Percentiles rank a stretch among this genome's conserved stretches.
Conservation (phyloP, 2,329 filamentous ascomycete species). For the Aspergillus quadricinctus region DNA sequence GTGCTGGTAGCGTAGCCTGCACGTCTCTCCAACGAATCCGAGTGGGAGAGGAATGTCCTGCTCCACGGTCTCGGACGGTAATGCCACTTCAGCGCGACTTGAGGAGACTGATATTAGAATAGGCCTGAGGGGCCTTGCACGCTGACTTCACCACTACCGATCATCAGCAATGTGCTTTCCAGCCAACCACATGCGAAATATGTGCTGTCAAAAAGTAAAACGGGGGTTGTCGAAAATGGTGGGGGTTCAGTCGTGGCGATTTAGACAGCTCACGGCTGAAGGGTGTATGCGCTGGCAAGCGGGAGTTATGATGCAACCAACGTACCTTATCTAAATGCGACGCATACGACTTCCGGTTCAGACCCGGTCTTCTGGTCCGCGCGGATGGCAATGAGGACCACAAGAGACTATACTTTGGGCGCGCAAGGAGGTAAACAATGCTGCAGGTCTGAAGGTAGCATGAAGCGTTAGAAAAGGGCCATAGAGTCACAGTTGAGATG, state of each 20-base stretch:
- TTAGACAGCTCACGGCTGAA: conserved; percentile 25
- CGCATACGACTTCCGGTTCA: conserved; percentile 23
- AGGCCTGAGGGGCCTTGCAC: conserved; percentile 18
- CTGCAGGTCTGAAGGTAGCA: conserved; percentile 8
- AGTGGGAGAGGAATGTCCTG: conserved; percentile 11
- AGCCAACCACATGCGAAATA: conserved; percentile 16
- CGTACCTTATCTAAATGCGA: conserved; percentile 35
- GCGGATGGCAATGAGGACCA: conserved; percentile 8
- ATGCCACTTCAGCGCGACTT: conserved; percentile 11
- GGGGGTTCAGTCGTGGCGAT: conserved; percentile 23
- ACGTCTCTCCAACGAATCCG: conserved; percentile 8
- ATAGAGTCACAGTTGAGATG: conserved; percentile 2
- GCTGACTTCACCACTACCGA: conserved; percentile 20
- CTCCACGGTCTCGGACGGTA: conserved; percentile 11
- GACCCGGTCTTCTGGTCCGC: conserved; percentile 12
- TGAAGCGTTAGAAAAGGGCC: conserved; percentile 11
- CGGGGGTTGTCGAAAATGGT: conserved; percentile 12
- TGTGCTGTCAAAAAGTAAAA: conserved; percentile 24
- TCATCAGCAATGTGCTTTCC: conserved; percentile 20
- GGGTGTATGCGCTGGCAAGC: conserved; percentile 41
- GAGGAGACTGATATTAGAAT: conserved; percentile 24
- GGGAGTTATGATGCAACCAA: conserved; percentile 29
- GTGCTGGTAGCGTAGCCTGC: conserved; percentile 22
- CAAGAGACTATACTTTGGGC: neutral
- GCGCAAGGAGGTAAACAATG: conserved; percentile 1